Percentiles rank a stretch among this genome's conserved stretches.
phyloP scores from a whole-genome alignment of 2,329 filamentous ascomycete genomes.

The Hawksworthiomyces lignivorus region DNA sequence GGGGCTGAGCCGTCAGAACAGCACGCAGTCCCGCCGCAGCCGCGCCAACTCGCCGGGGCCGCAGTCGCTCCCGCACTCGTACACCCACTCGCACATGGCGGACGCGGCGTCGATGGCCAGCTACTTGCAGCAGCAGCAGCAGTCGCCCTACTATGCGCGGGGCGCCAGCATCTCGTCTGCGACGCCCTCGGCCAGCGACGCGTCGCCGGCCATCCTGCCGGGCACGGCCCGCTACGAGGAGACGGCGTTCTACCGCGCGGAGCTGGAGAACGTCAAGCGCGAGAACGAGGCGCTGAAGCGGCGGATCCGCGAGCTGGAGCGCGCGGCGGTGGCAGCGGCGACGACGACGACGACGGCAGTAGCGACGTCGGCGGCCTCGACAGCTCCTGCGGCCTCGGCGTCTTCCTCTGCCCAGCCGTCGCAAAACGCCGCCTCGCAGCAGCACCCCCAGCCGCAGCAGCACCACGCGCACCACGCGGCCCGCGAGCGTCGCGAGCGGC shows the following conservation, averaged over 20 bases:
- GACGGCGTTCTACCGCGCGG: slow-evolving; percentile 49
- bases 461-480: background rate
- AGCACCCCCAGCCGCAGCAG: background rate
- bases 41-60: slow-evolving; percentile 41
- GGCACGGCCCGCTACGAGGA: slow-evolving; percentile 56
- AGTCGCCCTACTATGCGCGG: background rate
- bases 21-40: slow-evolving; percentile 45
- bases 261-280: slow-evolving; percentile 53
- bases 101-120: slow-evolving; percentile 24
- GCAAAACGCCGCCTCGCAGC: background rate
- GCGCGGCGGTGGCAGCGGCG: slow-evolving; percentile 16
- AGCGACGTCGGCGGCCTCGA: background rate
- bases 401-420: background rate
- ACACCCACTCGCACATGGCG: slow-evolving; percentile 36
- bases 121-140: slow-evolving; percentile 21
- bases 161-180: slow-evolving; percentile 15
- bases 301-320: slow-evolving; percentile 55
- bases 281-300: slow-evolving; percentile 58
- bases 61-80: slow-evolving; percentile 31
- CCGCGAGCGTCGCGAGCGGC: slow-evolving; percentile 33
- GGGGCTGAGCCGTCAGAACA: slow-evolving; percentile 46
- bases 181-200: slow-evolving; percentile 27
- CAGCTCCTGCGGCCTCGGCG: background rate
- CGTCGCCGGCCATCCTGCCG: slow-evolving; percentile 47
- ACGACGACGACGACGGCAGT: background rate